Conservation (phyloP, 371 early-diverging fungal species). For the Batkoa obscura region DNA sequence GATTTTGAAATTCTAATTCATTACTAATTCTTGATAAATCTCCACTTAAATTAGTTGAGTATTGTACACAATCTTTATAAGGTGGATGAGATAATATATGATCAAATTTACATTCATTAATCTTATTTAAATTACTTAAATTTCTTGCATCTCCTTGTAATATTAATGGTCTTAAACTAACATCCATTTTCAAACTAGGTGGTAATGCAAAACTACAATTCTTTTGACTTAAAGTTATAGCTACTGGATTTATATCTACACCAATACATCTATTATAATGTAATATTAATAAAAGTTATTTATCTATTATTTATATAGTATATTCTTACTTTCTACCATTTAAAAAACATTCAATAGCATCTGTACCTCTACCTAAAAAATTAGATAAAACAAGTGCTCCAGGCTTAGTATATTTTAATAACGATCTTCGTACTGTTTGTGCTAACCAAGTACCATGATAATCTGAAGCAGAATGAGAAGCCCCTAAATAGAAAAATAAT, state of each 20-base stretch:
- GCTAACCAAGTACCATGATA: conserved; percentile 92
- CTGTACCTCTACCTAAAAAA: conserved; percentile 73
- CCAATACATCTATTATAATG: conserved; percentile 36
- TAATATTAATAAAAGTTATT: neutral
- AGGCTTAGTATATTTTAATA: conserved; percentile 48
- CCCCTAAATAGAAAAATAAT: conserved; percentile 22
- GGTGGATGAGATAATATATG: conserved; percentile 84
- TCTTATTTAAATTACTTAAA: conserved; percentile 27
- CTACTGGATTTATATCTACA: conserved; percentile 78
- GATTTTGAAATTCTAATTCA: conserved; percentile 46
- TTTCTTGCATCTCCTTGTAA: conserved; percentile 57
- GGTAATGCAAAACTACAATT: conserved; percentile 71
- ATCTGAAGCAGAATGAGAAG: conserved; percentile 75
- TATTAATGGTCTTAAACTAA: conserved; percentile 62
- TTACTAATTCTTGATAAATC: conserved; percentile 63
- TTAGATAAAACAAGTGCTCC: conserved; percentile 71
- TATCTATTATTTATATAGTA: too few species aligned
- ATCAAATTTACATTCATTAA: conserved; percentile 47
- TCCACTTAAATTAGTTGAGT: conserved; percentile 46
- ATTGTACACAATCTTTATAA: conserved; percentile 73
- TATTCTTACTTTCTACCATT: conserved; percentile 40
- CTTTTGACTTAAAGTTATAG: conserved; percentile 59
- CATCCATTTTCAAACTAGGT: conserved; percentile 31
- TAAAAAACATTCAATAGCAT: conserved; percentile 78
- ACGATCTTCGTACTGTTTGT: conserved; percentile 65